These are phyloP conservation scores for Ashbya aceris DNA, from an alignment of 1,139 yeast genomes.

Conservation along the genomic window DNA sequence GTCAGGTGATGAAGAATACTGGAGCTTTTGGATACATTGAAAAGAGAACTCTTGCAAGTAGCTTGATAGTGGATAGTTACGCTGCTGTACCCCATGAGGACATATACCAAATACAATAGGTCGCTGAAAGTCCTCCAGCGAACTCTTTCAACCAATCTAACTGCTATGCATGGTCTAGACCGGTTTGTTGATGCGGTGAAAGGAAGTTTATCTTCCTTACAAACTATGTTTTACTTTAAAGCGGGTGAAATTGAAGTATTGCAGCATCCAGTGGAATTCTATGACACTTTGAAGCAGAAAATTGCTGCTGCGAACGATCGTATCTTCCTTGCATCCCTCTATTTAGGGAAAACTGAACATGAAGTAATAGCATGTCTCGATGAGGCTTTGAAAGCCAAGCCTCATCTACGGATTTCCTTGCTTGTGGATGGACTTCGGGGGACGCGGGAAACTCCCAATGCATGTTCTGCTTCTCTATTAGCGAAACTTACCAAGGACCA, in stretches of 20 bases:
- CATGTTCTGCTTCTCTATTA: conserved; percentile 68
- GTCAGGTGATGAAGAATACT: too few species aligned
- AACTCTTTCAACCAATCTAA: too few species aligned
- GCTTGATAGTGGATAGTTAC: too few species aligned
- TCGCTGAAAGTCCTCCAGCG: too few species aligned
- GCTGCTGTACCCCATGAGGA: too few species aligned
- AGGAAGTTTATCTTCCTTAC: conserved; percentile 12
- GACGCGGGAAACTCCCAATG: conserved; percentile 80
- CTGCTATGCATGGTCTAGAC: too few species aligned
- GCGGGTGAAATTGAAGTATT: conserved; percentile 58
- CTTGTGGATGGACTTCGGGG: conserved; percentile 86
- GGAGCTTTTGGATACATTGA: too few species aligned
- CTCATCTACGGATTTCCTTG: conserved; percentile 57
- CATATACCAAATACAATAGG: too few species aligned
- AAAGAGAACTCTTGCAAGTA: too few species aligned
- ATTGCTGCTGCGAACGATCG: conserved; percentile 47
- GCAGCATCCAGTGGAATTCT: conserved; percentile 60
- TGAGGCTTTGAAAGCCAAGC: conserved; percentile 49
- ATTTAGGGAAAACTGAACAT: conserved; percentile 73
- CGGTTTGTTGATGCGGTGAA: conserved; percentile 9
- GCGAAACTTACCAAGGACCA: conserved; percentile 57
- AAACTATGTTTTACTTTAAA: conserved; percentile 49
- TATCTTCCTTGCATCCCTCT: conserved; percentile 74
- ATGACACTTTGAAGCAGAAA: conserved; percentile 47
- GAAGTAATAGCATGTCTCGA: conserved; percentile 60